Percentiles rank a stretch among this genome's conserved stretches.
These are phyloP conservation scores for Colletotrichum musicola DNA, from an alignment of 2,329 filamentous ascomycete genomes.

Conservation along the genomic window DNA sequence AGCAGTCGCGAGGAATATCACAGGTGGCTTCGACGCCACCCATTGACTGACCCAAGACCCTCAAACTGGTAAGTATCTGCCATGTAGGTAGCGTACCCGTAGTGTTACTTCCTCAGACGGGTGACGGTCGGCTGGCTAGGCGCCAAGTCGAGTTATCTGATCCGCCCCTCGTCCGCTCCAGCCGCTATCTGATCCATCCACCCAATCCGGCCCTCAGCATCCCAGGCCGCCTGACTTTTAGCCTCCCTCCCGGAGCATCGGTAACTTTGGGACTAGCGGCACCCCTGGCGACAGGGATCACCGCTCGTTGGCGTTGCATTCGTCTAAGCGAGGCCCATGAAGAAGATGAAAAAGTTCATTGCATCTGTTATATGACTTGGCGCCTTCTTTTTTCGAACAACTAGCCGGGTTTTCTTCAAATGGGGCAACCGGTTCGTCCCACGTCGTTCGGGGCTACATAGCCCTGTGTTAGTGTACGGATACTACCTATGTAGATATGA, in stretches of 20 bases:
- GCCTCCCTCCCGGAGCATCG: slow-evolving; percentile 18
- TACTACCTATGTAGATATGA: background rate
- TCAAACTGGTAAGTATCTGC: too few relatives aligned
- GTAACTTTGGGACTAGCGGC: slow-evolving; percentile 21
- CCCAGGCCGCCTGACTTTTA: background rate
- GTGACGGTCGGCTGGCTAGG: background rate
- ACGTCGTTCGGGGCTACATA: background rate
- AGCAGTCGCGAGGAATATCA: too few relatives aligned
- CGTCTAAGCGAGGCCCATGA: slow-evolving; percentile 13
- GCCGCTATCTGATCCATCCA: slow-evolving; percentile 34
- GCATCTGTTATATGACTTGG: slow-evolving; percentile 27
- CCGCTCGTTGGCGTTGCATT: slow-evolving; percentile 22
- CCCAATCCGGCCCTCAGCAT: slow-evolving; percentile 7
- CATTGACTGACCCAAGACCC: too few relatives aligned
- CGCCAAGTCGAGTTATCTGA: slow-evolving; percentile 35
- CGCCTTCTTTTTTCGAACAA: slow-evolving; percentile 11
- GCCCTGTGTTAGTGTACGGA: background rate
- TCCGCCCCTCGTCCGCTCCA: slow-evolving; percentile 1
- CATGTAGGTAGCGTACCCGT: too few relatives aligned
- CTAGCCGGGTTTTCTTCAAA: slow-evolving; percentile 12
- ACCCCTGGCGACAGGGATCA: slow-evolving; percentile 6
- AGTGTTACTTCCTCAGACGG: too few relatives aligned
- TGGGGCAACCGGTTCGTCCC: slow-evolving; percentile 7
- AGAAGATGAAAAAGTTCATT: slow-evolving; percentile 10
- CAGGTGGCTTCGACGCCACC: background rate